Conservation (phyloP, 345 rosid species). For the Euclidium syriacum region DNA sequence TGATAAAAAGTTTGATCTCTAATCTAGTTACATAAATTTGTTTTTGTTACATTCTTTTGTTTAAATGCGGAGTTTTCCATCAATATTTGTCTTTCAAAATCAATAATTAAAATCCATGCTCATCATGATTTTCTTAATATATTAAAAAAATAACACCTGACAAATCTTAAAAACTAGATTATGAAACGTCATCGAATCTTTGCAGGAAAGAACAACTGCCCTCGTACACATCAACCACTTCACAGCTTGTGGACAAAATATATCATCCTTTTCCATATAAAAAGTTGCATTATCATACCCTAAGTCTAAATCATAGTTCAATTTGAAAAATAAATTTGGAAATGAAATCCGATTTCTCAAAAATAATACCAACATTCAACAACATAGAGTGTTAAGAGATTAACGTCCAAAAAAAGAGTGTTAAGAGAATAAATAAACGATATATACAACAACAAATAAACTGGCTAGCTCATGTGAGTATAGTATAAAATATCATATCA, state of each 20-base stretch:
- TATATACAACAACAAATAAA: too few relatives aligned
- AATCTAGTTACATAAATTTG: too few relatives aligned
- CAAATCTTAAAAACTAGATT: neutral
- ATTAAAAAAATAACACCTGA: neutral
- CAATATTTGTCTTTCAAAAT: neutral
- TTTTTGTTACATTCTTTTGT: too few relatives aligned
- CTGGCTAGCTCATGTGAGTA: too few relatives aligned
- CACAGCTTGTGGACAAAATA: neutral
- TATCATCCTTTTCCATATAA: neutral
- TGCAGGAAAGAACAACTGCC: conserved; percentile 1
- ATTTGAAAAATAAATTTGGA: neutral
- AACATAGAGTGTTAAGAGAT: too few relatives aligned
- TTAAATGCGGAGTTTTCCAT: neutral
- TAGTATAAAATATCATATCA: too few relatives aligned
- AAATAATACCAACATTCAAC: too few relatives aligned
- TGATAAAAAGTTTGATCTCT: neutral
- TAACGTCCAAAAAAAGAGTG: too few relatives aligned
- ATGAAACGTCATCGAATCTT: conserved; percentile 2
- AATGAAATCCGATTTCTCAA: neutral
- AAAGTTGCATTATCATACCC: neutral
- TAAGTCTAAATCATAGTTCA: neutral
- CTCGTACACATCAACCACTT: neutral
- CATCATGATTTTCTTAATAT: neutral
- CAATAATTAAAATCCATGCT: neutral
- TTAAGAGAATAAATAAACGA: too few relatives aligned